Evolutionary conservation across 257 asterid genomes (phyloP).

Genomic region (Echites panduratus): DNA sequence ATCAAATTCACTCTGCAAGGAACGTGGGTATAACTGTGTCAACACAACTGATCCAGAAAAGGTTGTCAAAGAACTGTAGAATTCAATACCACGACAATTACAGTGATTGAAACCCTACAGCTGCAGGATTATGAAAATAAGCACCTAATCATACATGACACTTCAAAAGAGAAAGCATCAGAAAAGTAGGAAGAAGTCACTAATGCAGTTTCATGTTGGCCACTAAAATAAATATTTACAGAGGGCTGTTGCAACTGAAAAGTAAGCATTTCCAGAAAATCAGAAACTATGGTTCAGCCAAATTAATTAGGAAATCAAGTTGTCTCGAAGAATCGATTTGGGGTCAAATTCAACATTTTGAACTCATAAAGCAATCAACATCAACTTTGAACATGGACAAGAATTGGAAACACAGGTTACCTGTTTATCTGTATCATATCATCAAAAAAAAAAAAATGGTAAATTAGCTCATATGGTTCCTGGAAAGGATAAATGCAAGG

Average conservation of each 20-base stretch:
- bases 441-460: not conserved
- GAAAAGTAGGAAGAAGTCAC: not conserved
- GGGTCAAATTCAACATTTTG: not conserved
- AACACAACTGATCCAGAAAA: constrained; percentile 5
- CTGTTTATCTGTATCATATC: not conserved
- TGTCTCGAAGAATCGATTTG: not conserved
- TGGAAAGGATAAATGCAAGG: not conserved
- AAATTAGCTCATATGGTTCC: not conserved
- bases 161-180: not conserved
- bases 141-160: not conserved
- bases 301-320: not conserved
- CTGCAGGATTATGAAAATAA: not conserved
- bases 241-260: not conserved
- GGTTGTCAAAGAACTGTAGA: not conserved
- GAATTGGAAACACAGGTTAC: not conserved
- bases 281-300: not conserved
- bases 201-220: not conserved
- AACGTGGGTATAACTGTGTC: constrained; percentile 18
- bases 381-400: not conserved
- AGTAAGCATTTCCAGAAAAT: not conserved
- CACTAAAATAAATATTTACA: not conserved
- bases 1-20: constrained; percentile 59
- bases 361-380: not conserved
- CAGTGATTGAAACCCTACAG: not conserved
- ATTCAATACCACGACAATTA: not conserved